These are phyloP conservation scores for Aspergillus ostianus DNA, from an alignment of 495 filamentous ascomycete genomes.

Conservation along the genomic window DNA sequence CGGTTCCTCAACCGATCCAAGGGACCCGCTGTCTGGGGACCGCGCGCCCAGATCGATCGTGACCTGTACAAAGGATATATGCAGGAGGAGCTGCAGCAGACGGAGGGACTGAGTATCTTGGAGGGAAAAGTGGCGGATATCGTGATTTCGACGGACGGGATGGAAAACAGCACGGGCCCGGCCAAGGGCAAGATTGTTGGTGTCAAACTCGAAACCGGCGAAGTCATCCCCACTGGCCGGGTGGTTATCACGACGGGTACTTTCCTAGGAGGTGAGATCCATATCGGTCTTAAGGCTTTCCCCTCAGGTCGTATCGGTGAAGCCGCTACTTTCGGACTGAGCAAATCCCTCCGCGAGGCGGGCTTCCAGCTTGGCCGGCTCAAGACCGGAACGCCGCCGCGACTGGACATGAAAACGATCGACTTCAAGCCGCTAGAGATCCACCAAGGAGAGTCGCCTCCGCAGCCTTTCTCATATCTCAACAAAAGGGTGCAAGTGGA, in stretches of 20 bases:
- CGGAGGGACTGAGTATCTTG: conserved; percentile 73
- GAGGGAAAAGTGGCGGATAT: conserved; percentile 93
- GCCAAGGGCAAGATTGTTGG: conserved; percentile 76
- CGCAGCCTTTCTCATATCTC: conserved; percentile 87
- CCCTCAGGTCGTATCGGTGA: conserved; percentile 93
- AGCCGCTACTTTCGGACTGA: conserved; percentile 88
- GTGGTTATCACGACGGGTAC: conserved; percentile 96
- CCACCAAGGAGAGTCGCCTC: conserved; percentile 81
- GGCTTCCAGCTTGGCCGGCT: conserved; percentile 89
- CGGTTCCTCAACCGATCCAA: conserved; percentile 83
- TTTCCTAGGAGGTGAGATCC: conserved; percentile 94
- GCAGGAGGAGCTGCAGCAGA: conserved; percentile 77
- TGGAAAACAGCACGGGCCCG: conserved; percentile 41
- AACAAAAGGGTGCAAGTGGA: conserved; percentile 72
- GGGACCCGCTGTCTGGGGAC: conserved; percentile 95
- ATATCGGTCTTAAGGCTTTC: conserved; percentile 81
- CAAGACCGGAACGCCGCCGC: conserved; percentile 94
- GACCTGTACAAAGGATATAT: conserved; percentile 87
- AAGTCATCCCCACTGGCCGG: conserved; percentile 73
- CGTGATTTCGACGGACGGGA: conserved; percentile 56
- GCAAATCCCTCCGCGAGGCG: conserved; percentile 84
- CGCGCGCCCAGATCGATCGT: conserved; percentile 93
- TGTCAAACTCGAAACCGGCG: conserved; percentile 83
- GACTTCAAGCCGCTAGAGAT: conserved; percentile 68
- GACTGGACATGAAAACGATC: conserved; percentile 80